Evolutionary conservation across 108 stramenopile species (phyloP).

Genomic region (Epithemia pelagica): DNA sequence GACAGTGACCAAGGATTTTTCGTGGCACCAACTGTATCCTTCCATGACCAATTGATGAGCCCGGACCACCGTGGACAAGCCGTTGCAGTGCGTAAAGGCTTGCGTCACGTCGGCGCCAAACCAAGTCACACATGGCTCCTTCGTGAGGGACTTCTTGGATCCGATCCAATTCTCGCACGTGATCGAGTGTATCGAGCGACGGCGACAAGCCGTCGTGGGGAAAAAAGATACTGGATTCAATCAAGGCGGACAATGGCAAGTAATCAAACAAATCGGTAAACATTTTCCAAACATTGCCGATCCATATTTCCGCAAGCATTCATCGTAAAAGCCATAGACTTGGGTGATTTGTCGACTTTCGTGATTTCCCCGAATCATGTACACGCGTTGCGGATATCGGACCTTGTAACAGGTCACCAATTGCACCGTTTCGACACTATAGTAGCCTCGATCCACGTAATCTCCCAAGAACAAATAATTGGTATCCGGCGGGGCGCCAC

Average conservation of each 20-base stretch:
- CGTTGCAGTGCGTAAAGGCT: slow-evolving; percentile 89
- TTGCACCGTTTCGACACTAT: slow-evolving; percentile 93
- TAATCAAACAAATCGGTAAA: slow-evolving; percentile 97
- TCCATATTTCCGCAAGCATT: slow-evolving; percentile 91
- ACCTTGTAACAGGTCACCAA: slow-evolving; percentile 94
- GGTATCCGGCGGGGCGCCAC: slow-evolving; percentile 92
- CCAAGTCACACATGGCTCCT: slow-evolving; percentile 96
- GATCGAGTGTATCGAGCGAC: slow-evolving; percentile 91
- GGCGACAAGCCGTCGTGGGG: slow-evolving; percentile 95
- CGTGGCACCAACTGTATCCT: slow-evolving; percentile 97
- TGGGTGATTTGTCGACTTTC: slow-evolving; percentile 92
- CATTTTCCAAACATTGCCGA: slow-evolving; percentile 94
- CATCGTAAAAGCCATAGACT: slow-evolving; percentile 91
- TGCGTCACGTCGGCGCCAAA: slow-evolving; percentile 95
- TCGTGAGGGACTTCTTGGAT: slow-evolving; percentile 97
- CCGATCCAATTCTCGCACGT: slow-evolving; percentile 94
- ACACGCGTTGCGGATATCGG: slow-evolving; percentile 90
- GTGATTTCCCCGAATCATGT: slow-evolving; percentile 90
- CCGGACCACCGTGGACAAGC: slow-evolving; percentile 82
- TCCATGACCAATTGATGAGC: slow-evolving; percentile 98
- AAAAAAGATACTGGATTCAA: slow-evolving; percentile 93
- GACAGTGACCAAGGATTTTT: slow-evolving; percentile 91
- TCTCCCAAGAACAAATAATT: slow-evolving; percentile 99
- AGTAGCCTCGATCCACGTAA: slow-evolving; percentile 98
- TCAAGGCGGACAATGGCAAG: slow-evolving; percentile 91